Conservation (phyloP, 306 rosid species). For the Parietaria judaica region DNA sequence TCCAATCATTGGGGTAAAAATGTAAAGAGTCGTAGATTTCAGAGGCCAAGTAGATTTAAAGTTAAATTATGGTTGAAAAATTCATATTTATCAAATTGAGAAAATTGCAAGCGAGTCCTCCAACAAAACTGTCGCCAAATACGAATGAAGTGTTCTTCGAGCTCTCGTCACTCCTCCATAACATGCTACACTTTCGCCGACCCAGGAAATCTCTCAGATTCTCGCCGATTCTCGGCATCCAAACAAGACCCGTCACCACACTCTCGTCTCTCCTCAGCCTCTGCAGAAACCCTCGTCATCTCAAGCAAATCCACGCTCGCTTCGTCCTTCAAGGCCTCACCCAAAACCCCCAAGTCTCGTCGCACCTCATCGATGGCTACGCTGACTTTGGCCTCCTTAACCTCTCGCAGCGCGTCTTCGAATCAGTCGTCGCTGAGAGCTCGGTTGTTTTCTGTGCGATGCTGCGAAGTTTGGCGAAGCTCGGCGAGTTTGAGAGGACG, state of each 20-base stretch:
- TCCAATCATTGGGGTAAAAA: too few species aligned
- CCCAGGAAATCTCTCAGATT: slow-evolving; percentile 19
- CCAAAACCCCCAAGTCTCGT: slow-evolving; percentile 53
- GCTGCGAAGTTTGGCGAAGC: slow-evolving; percentile 31
- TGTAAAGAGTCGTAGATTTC: too few species aligned
- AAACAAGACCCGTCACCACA: slow-evolving; percentile 34
- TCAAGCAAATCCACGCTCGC: slow-evolving; percentile 57
- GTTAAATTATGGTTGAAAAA: too few species aligned
- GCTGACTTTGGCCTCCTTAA: slow-evolving; percentile 41
- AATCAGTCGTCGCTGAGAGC: slow-evolving; percentile 32
- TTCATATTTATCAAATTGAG: neutral
- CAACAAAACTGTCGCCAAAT: too few species aligned
- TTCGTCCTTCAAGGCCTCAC: slow-evolving; percentile 61
- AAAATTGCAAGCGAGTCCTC: neutral
- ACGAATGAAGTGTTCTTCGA: neutral
- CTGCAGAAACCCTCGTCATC: slow-evolving; percentile 51
- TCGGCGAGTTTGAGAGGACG: slow-evolving; percentile 34
- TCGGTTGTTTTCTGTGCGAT: slow-evolving; percentile 30
- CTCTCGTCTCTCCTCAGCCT: slow-evolving; percentile 39
- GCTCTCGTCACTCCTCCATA: neutral
- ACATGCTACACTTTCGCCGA: slow-evolving; percentile 27
- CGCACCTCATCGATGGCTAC: slow-evolving; percentile 47
- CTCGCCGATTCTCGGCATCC: slow-evolving; percentile 24
- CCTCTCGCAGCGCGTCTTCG: slow-evolving; percentile 36
- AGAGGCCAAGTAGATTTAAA: too few species aligned